Conservation (phyloP, 1,284 basidiomycete genomes). For the Megacollybia platyphylla region DNA sequence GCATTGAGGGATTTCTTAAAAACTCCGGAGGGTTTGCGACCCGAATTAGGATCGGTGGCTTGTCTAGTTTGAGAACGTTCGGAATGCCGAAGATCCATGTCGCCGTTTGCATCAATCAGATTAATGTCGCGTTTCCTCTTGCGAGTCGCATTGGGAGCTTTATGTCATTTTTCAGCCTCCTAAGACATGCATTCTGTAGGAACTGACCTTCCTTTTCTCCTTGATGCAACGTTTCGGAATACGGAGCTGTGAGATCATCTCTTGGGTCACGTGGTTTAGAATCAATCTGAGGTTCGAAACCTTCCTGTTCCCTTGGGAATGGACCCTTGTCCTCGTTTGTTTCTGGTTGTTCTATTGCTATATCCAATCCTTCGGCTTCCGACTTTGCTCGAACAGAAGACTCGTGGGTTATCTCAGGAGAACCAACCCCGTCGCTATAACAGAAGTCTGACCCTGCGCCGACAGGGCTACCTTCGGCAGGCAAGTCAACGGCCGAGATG, state of each 20-base stretch:
- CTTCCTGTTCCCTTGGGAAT: not conserved
- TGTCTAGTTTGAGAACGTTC: not conserved
- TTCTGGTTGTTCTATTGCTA: not conserved
- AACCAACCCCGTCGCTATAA: not conserved
- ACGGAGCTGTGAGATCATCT: not conserved
- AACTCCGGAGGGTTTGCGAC: not conserved
- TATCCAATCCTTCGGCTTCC: not conserved
- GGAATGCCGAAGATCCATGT: not conserved
- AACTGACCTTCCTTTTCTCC: not conserved
- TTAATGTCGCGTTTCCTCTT: not conserved
- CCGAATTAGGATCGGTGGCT: not conserved
- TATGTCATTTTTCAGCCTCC: not conserved
- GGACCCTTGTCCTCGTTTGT: not conserved
- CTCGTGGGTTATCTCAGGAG: not conserved
- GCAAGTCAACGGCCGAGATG: not conserved
- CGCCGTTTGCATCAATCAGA: not conserved
- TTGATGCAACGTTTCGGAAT: not conserved
- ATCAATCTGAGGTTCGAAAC: not conserved
- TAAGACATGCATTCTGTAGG: too few species aligned
- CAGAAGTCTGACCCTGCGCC: not conserved
- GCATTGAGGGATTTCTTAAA: not conserved
- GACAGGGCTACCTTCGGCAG: too few species aligned
- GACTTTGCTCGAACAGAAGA: not conserved
- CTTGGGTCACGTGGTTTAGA: not conserved
- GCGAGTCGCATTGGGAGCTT: not conserved